Base-by-base conservation (phyloP, 179 eudicot genomes). In the Nepenthes alata region DNA sequence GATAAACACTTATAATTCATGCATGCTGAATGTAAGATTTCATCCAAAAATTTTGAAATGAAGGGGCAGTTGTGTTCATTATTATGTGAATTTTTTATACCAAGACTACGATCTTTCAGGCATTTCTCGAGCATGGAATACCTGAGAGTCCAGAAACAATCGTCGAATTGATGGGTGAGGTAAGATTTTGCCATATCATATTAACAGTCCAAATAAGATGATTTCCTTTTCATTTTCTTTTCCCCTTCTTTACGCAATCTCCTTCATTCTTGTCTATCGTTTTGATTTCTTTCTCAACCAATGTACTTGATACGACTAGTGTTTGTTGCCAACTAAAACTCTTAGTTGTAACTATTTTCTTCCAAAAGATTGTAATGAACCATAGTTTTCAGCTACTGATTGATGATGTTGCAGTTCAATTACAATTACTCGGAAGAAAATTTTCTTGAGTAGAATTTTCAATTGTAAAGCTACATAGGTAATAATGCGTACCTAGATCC, bases 1-100 rank as follows among this genome's bases (percentile, higher is more conserved):
- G 98, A 84, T 91, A 47, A 91, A 91, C 68, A 83, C 77, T 11
- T 88, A 91, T 66, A 89, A 89, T 71, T 73, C 89, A n/a, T 91
- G 95, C 79, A 74, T 91, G 89, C 86, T 91, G 89, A 91, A 91
- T 64, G 98, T 91, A 81, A 73, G 91, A 62, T 37, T 10, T 35
- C 57, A 11, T 35, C 10, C 63, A 60, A 38, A 67, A 37, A 7
- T 37, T 59, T 41, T 41, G 45, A 4, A 51, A 25, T 25, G 25
- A 1, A 25, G 25, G 1, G 25, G 25, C 25, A 1, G 55, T 51
- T 51, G 55, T 5, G 4, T 55, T 12, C 35, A 56, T 2, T 16
- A 4, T 2, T 16, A 25, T 9, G 34, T 41, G 25, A 41, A 4
- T 41, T 7, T 41, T 41, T 41, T 41, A 7, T 4, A 4, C 8